Evolutionary conservation across 768 basidiomycete species (phyloP), one percentile per base, ranked within the genome.

Genomic region (Lactifluus subvellereus): DNA sequence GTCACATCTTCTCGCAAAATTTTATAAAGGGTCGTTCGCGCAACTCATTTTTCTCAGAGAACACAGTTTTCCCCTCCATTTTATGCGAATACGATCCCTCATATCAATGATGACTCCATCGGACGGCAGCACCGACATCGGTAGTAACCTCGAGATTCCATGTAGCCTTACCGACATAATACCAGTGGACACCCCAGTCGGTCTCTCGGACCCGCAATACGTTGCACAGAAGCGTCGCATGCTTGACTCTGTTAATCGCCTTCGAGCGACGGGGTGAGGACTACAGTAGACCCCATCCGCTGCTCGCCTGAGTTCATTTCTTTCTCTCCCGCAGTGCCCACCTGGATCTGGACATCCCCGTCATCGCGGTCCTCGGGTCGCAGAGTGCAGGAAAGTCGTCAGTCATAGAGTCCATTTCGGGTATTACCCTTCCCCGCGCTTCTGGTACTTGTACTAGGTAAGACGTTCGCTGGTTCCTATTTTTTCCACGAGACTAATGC

Each of bases 351-450:
- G 86, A 89, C 67, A 74, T 91, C 0, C 89, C 89, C 0, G 81
- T 83, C 65, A 89, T 91, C 30, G 86, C 83, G 0, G 89, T 89
- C 48, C 80, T 89, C n/a, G 89, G 89, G 0, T 81, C 78, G 0
- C 89, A 91, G 66, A 86, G 84, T 45, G 86, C 86, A 0, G 89
- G 89, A 0, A 90, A 90, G 67, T 88, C 87, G 0, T 90, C 89
- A 0, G 77, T 90, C 4, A 90, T 91, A 14, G 88, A 91, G 66
- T 80, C 85, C 0, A 89, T 91, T 50, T 88, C 87, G 0, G 86
- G 88, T 0, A 82, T 90, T 14, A 86, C 81, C 0, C 74, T 91
- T 0, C 88, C 89, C 18, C 80, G 87, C 6, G 85, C 84, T 0
- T 76, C 82, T 18, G 89, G 89, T 0, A 90, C 88, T 0, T 90